Conservation (phyloP, 257 asterid species). For the Echites panduratus region DNA sequence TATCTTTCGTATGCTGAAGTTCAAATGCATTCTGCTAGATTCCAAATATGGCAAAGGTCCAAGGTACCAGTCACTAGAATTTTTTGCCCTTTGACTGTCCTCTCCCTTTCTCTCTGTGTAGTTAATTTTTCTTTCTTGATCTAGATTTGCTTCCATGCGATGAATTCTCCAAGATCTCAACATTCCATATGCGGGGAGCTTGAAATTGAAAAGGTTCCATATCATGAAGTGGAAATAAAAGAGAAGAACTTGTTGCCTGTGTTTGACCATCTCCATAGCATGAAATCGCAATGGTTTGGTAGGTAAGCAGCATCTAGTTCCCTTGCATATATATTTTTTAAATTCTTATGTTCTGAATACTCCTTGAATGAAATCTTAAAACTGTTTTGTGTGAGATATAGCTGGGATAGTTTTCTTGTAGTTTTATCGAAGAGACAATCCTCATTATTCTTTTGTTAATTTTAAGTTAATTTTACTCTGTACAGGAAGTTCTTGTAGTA, state of each 20-base stretch:
- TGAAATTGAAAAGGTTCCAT: constrained; percentile 51
- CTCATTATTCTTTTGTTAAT: background rate
- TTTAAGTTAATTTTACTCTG: background rate
- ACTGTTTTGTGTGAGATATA: background rate
- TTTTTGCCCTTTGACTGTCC: constrained; percentile 3
- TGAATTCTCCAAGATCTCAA: constrained; percentile 41
- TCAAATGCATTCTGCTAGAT: constrained; percentile 46
- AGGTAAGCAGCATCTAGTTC: constrained; percentile 30
- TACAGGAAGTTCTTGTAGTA: background rate
- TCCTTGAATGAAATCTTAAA: background rate
- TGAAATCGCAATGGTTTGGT: constrained; percentile 38
- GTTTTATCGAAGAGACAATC: background rate
- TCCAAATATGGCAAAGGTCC: constrained; percentile 55
- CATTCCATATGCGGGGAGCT: constrained; percentile 40
- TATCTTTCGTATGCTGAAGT: constrained; percentile 67
- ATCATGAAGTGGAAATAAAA: constrained; percentile 50
- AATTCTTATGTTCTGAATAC: background rate
- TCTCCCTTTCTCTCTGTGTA: constrained; percentile 9
- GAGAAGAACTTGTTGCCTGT: constrained; percentile 54
- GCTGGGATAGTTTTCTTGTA: background rate
- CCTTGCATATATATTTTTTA: background rate
- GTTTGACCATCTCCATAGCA: constrained; percentile 42
- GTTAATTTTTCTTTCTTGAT: constrained; percentile 19
- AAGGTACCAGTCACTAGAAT: constrained; percentile 30
- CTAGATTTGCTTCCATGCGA: constrained; percentile 46